Conservation (phyloP, 2,329 filamentous ascomycete genomes). For the Epichloe sibirici region DNA sequence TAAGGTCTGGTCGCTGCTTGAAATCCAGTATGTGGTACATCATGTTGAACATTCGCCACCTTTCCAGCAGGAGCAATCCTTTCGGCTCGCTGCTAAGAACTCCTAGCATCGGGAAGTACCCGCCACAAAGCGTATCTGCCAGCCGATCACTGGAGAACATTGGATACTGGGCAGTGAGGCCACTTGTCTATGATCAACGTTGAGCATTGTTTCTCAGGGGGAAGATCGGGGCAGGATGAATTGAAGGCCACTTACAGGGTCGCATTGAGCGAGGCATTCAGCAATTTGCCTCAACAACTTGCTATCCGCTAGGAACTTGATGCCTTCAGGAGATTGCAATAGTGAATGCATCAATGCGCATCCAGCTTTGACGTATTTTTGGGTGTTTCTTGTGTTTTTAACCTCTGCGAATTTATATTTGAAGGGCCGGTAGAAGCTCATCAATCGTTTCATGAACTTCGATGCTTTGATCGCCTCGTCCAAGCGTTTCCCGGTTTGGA, state of each 20-base stretch:
- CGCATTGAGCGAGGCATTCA: constrained; percentile 90
- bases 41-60: constrained; percentile 99
- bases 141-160: constrained; percentile 82
- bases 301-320: constrained; percentile 76
- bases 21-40: constrained; percentile 97
- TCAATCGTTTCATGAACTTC: constrained; percentile 88
- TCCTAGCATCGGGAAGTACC: constrained; percentile 89
- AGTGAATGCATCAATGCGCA: constrained; percentile 81
- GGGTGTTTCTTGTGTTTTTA: constrained; percentile 81
- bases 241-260: constrained; percentile 48
- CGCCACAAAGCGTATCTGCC: constrained; percentile 74
- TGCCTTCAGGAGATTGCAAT: constrained; percentile 73
- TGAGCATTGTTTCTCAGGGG: constrained; percentile 2
- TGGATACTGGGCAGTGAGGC: constrained; percentile 68
- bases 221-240: background rate
- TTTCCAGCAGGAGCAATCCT: constrained; percentile 79
- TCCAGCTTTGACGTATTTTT: constrained; percentile 84
- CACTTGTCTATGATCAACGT: constrained; percentile 41
- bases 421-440: constrained; percentile 93
- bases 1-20: constrained; percentile 79
- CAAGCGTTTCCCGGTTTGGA: constrained; percentile 80
- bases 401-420: constrained; percentile 91
- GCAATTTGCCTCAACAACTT: constrained; percentile 89
- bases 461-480: constrained; percentile 91
- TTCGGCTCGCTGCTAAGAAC: constrained; percentile 71